Base-by-base conservation (phyloP, 2,329 filamentous ascomycete genomes). In the Mollisia scopiformis region DNA sequence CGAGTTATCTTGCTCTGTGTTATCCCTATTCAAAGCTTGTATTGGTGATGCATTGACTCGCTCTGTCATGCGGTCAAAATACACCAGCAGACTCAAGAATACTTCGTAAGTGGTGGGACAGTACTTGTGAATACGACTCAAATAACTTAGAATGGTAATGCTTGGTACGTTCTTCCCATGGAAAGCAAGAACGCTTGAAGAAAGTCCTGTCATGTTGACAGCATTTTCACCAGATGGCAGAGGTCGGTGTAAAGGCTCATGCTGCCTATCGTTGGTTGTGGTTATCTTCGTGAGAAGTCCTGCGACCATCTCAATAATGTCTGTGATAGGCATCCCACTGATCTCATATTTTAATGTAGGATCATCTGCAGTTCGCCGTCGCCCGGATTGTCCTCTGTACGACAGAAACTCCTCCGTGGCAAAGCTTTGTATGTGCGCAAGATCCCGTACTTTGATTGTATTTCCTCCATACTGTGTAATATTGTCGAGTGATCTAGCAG, bases 61-160 rank as follows among this genome's bases (percentile, higher is more conserved):
- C 75, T 98, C 95, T 46, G 94, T 97, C 95, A 99, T 99, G 64
- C 95, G 90, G 75, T 99, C 95, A 77, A 99, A 99, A 77, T 98
- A 99, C 31, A 99, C 93, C 58, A 99, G 79, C 71, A 99, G 78
- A 73, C 93, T 97, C 62, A 99, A 79, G 73, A 99, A 99, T 0
- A 99, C 95, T 76, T 99, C 95, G 74, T 97, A 99, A 0, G 95
- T 98, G 6, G 95, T 98, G 0, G 95, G 95, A 72, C 95, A 99
- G 78, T 99, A 99, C 79, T 97, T 97, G 79, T 99, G 94, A 74
- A 99, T 98, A 62, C 95, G 88, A 70, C 89, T 94, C 56, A 99
- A 80, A 72, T 99, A 99, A 82, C 93, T 98, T 62, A 96, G 81
- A 63, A 99, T 98, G 21, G 93, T 97, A 71, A 99, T 99, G 72